A percentile compares a stretch with the other conserved stretches of the same genome.
Conservation (phyloP, 2,329 filamentous ascomycete species). For the Paecilomyces dactylethromorphus region DNA sequence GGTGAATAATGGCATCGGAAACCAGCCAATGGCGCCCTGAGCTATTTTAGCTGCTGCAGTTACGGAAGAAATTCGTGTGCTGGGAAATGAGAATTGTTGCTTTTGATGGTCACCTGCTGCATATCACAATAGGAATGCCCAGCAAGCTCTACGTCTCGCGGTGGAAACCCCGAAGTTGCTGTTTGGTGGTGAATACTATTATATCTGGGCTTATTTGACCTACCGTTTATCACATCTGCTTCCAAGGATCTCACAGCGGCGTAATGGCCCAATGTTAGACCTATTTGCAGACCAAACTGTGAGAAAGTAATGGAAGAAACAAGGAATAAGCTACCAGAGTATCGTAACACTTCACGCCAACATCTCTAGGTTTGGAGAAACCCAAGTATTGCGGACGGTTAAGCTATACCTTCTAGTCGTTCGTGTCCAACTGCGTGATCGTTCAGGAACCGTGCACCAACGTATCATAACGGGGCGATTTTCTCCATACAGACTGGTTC, state of each 20-base stretch:
- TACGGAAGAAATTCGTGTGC: neutral
- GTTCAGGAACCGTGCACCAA: neutral
- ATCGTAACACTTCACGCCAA: neutral
- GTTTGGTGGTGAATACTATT: neutral
- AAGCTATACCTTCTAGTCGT: neutral
- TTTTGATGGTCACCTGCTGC: neutral
- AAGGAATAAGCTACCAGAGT: too few relatives aligned
- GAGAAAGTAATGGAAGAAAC: neutral
- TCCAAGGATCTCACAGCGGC: neutral
- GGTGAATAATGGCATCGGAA: neutral
- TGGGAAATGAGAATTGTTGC: neutral
- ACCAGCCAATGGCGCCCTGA: neutral
- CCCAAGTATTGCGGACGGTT: neutral
- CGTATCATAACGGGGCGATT: slow-evolving; percentile 5
- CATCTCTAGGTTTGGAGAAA: neutral
- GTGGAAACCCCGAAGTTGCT: neutral
- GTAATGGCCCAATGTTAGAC: neutral
- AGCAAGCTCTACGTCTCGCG: neutral
- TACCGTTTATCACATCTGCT: too few relatives aligned
- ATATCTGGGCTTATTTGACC: neutral
- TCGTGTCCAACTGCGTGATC: neutral
- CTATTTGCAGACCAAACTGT: neutral
- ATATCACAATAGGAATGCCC: neutral
- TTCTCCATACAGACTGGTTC: neutral
- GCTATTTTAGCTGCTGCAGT: neutral